Percentiles rank a stretch among this genome's conserved stretches.
Conservation (phyloP, 1,284 basidiomycete species). For the Pseudozyma sp. region DNA sequence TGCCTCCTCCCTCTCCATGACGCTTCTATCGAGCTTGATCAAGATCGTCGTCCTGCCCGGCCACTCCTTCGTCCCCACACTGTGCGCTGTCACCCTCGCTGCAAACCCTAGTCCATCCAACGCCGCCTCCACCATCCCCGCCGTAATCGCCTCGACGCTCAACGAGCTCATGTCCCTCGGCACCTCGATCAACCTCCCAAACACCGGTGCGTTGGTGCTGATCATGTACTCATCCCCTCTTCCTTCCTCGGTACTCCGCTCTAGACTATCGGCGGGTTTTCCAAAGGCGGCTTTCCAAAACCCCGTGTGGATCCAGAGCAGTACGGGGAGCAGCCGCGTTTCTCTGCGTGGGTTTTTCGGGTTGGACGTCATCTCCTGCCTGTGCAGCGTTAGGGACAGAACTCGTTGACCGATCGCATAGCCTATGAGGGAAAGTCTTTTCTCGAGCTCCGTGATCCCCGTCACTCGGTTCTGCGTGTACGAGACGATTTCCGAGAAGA, state of each 20-base stretch:
- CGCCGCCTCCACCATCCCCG: constrained; percentile 96
- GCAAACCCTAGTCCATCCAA: constrained; percentile 95
- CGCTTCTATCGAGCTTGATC: constrained; percentile 63
- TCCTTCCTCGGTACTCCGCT: constrained; percentile 86
- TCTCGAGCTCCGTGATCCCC: constrained; percentile 92
- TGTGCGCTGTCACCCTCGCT: constrained; percentile 94
- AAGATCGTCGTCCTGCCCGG: constrained; percentile 73
- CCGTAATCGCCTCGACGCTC: constrained; percentile 94
- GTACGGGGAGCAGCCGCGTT: constrained; percentile 58
- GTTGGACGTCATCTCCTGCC: constrained; percentile 52
- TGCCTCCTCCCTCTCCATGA: constrained; percentile 66
- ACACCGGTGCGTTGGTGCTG: constrained; percentile 91
- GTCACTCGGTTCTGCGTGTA: constrained; percentile 94
- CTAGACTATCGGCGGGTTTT: constrained; percentile 90
- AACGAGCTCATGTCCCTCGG: constrained; percentile 93
- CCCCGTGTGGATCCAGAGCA: constrained; percentile 71
- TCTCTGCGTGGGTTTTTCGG: constrained; percentile 63
- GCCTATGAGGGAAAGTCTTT: constrained; percentile 54
- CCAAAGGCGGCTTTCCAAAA: constrained; percentile 95
- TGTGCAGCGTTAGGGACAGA: constrained; percentile 49
- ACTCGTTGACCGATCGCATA: constrained; percentile 57
- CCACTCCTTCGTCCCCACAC: constrained; percentile 82
- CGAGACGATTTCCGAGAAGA: constrained; percentile 62
- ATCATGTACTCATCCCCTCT: constrained; percentile 98
- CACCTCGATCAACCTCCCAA: constrained; percentile 90